Evolutionary conservation across 306 rosid species (phyloP).

Genomic region (Fragaria nilgerrensis): DNA sequence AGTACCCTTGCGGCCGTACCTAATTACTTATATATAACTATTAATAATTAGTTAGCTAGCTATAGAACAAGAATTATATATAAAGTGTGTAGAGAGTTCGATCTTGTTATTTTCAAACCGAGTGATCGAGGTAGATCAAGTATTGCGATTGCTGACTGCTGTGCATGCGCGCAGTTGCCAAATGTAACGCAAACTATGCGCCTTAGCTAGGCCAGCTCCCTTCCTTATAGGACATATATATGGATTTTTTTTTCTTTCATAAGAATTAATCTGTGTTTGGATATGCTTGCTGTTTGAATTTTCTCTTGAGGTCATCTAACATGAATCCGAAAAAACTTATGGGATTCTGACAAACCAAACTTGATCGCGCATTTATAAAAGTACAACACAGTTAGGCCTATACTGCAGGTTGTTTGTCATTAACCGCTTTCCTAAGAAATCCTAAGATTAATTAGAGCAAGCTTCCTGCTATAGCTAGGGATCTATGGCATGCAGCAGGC

Average conservation of each 20-base stretch:
- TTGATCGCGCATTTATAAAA: not conserved
- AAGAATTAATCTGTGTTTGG: not conserved
- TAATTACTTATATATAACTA: not conserved
- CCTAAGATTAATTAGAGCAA: not conserved
- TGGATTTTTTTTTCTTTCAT: not conserved
- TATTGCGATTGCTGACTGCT: not conserved
- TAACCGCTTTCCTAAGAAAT: not conserved
- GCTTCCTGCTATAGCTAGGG: too few relatives aligned
- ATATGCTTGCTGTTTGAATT: too few relatives aligned
- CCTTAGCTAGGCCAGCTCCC: not conserved
- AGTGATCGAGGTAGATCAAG: not conserved
- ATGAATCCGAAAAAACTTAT: too few relatives aligned
- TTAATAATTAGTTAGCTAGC: not conserved
- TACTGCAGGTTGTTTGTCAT: not conserved
- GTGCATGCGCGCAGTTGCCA: not conserved
- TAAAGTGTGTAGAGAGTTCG: not conserved
- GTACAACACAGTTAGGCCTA: not conserved
- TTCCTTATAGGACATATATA: not conserved
- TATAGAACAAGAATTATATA: not conserved
- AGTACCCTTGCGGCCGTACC: not conserved
- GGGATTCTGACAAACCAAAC: not conserved
- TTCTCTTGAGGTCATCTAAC: too few relatives aligned
- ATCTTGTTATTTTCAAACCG: not conserved
- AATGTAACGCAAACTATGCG: too few relatives aligned
- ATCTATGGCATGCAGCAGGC: too few relatives aligned